Evolutionary conservation across 306 rosid species (phyloP), one percentile per base, ranked within the genome.

Genomic region (Inga oerstediana): DNA sequence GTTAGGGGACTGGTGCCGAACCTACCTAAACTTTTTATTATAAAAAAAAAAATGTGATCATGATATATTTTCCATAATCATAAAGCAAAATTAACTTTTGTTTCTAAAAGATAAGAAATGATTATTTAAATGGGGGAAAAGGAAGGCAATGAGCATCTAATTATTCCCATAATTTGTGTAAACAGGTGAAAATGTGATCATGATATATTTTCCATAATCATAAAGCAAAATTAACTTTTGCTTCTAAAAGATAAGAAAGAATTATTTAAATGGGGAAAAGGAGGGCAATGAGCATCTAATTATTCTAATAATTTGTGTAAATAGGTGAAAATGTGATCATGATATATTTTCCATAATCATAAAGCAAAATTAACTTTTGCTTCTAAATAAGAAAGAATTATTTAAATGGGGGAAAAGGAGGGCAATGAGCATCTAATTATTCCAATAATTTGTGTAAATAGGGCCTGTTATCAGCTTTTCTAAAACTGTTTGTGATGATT

Each of bases 241-340:
- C 16, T 14, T 13, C 56, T 27, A 78, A 61, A 83, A 51, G 76
- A 79, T 51, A 52, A 78, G 4, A 3, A 15, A 62, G 45, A 9
- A 71, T 17, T 54, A 66, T 48, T 70, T 62, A 83, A 58, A 49
- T 17, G 27, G 56, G 48, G 2, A 45, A 71, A n/a, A 19, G 17
- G 32, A 8, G 14, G 14, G n/a, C 43, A 74, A 66, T 74, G 24
- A 67, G 84, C 68, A 84, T 84, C 84, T 74, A 75, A 75, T 75
- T 32, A 14, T 66, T 37, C 6, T 0, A 37, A 27, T 27, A 27
- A 27, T 27, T 27, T 27, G 30, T 27, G 30, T 27, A 27, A 27
- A 27, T 27, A 27, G 30, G 30, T 27, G 30, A 27, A 27, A 27
- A 27, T 27, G 30, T 27, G 30, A 27, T 27, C 30, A 27, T 27